Conservation (phyloP, 83 land plant species). For the Thuja plicata region DNA sequence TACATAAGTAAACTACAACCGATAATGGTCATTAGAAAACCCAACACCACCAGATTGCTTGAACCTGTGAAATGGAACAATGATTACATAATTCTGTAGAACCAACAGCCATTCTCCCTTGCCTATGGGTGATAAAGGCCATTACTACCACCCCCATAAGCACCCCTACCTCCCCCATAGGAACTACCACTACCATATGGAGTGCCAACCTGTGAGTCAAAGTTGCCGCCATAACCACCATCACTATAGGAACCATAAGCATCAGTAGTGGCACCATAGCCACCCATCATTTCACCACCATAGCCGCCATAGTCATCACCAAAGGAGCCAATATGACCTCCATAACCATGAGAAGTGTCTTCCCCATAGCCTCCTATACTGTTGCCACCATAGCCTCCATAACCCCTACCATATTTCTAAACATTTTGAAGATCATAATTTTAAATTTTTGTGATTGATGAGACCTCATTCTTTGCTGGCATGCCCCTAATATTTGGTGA, state of each 20-base stretch:
- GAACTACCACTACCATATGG: not conserved
- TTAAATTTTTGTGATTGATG: too few relatives aligned
- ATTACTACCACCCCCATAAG: not conserved
- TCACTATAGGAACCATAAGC: slow-evolving; percentile 9
- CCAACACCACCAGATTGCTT: not conserved
- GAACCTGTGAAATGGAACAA: not conserved
- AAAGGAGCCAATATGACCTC: slow-evolving; percentile 27
- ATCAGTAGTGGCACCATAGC: not conserved
- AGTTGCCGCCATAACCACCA: not conserved
- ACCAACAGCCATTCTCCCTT: slow-evolving; percentile 18
- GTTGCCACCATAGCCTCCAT: slow-evolving; percentile 10
- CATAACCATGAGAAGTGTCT: slow-evolving; percentile 43
- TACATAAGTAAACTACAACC: not conserved
- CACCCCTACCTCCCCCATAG: not conserved
- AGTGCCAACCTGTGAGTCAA: not conserved
- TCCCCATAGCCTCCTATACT: slow-evolving; percentile 36
- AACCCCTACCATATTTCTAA: too few relatives aligned
- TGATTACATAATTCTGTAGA: not conserved
- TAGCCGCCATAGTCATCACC: slow-evolving; percentile 21
- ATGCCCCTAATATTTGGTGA: too few relatives aligned
- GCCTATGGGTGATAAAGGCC: slow-evolving; percentile 74
- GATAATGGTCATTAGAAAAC: not conserved
- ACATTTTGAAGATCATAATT: too few relatives aligned
- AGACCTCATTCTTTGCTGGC: too few relatives aligned
- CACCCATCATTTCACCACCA: not conserved